Evolutionary conservation across 495 filamentous ascomycete species (phyloP), one percentile per base, ranked within the genome.

Genomic region (Penicillium paxilli): DNA sequence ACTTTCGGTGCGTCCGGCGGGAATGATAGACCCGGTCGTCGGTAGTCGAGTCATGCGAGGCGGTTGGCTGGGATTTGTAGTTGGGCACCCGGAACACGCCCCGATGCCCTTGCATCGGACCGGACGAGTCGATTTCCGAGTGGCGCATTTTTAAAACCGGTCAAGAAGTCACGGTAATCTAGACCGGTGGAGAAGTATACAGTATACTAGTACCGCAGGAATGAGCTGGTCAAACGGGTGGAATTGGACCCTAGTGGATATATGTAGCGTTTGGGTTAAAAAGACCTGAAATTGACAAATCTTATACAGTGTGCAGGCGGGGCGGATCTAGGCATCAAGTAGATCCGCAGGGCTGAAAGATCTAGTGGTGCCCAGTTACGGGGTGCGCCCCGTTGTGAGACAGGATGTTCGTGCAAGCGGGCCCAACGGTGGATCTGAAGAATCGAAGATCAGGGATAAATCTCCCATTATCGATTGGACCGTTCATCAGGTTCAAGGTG

Each of bases 1-100:
- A 81, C 56, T 74, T 74, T 47, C 67, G 70, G 59, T 77, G 77
- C 4, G 67, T 33, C 25, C 68, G 62, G 16, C 69, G 67, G 38
- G 71, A 30, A 49, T 74, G 68, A 46, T 63, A 72, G 50, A 63
- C 58, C 37, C 42, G 56, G 12, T 55, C 60, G 14, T 54, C 47
- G 23, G 47, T 47, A 16, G 30, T 38, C 22, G 56, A 35, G 24
- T 47, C 54, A 35, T 52, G 38, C 23, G 51, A 14, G 23, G 42
- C 32, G 8, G 40, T 12, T 9, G 44, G 30, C 1, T 49, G 44
- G 24, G 56, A 38, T 55, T 55, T 62, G 47, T 60, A 55, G 45
- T 62, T 57, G 8, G 64, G 54, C 14, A 68, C 47, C 19, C 65
- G 63, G 40, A 71, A 66, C 24, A 66, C 52, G 44, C 58, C 54